Conservation (phyloP, 306 rosid species). For the Begonia fuchsioides region DNA sequence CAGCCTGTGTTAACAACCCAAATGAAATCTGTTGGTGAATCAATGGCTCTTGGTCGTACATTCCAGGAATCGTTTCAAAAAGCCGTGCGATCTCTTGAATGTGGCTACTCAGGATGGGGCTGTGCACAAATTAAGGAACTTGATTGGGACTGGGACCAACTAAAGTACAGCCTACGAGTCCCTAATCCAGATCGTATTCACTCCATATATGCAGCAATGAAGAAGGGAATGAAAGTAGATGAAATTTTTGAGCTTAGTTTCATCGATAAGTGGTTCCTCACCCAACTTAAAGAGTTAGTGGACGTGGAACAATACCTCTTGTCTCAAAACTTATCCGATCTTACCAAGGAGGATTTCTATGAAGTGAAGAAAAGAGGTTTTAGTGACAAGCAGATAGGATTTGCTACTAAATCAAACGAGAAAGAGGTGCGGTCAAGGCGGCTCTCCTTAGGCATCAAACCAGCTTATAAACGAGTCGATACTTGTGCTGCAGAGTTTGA, state of each 20-base stretch:
- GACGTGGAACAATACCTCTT: slow-evolving; percentile 70
- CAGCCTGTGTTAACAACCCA: slow-evolving; percentile 88
- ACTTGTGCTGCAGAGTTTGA: slow-evolving; percentile 99
- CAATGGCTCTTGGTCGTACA: slow-evolving; percentile 88
- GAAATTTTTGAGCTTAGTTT: slow-evolving; percentile 70
- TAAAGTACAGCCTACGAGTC: slow-evolving; percentile 84
- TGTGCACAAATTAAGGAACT: slow-evolving; percentile 66
- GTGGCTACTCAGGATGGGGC: slow-evolving; percentile 85
- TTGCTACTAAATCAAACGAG: slow-evolving; percentile 75
- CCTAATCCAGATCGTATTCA: slow-evolving; percentile 93
- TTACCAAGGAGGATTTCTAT: slow-evolving; percentile 53
- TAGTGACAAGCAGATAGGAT: slow-evolving; percentile 89
- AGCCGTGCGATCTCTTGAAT: slow-evolving; percentile 83
- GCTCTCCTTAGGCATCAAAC: slow-evolving; percentile 50
- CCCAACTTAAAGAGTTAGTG: slow-evolving; percentile 72
- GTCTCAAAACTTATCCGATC: slow-evolving; percentile 37
- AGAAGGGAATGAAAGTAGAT: slow-evolving; percentile 78
- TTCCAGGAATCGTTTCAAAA: slow-evolving; percentile 97
- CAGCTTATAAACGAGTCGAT: slow-evolving; percentile 86
- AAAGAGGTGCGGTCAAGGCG: slow-evolving; percentile 61
- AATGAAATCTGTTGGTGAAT: slow-evolving; percentile 96
- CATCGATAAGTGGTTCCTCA: slow-evolving; percentile 90
- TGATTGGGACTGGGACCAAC: slow-evolving; percentile 70
- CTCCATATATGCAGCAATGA: slow-evolving; percentile 86
- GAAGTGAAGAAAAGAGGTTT: slow-evolving; percentile 95